These are phyloP conservation scores for Lignosus rhinocerotis DNA, from an alignment of 1,284 basidiomycete species.

Conservation along the genomic window DNA sequence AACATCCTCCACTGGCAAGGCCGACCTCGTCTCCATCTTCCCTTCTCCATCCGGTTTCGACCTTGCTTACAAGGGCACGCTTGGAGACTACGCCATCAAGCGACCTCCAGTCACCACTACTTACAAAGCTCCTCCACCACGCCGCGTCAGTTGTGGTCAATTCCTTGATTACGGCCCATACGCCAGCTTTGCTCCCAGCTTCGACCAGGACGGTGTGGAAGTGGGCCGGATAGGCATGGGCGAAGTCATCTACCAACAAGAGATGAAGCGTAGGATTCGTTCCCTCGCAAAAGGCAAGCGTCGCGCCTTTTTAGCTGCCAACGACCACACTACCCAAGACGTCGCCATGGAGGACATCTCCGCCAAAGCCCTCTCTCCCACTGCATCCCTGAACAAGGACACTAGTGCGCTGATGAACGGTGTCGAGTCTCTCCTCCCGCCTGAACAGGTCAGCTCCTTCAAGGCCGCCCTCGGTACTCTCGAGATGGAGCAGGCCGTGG, in stretches of 20 bases:
- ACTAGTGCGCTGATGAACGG: constrained; percentile 31
- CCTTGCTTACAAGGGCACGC: constrained; percentile 34
- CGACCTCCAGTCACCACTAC: constrained; percentile 22
- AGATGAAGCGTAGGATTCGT: constrained; percentile 29
- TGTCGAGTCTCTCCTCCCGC: constrained; percentile 54
- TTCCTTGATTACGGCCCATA: constrained; percentile 78
- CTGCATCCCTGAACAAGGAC: constrained; percentile 9
- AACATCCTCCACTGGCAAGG: constrained; percentile 59
- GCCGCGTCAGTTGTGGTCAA: constrained; percentile 57
- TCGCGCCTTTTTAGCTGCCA: constrained; percentile 19
- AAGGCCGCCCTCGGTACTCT: constrained; percentile 57
- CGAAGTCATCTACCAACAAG: constrained; percentile 48
- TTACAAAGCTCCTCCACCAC: constrained; percentile 46
- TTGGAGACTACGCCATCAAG: constrained; percentile 36
- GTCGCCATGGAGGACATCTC: constrained; percentile 14
- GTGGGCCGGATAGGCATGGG: constrained; percentile 61
- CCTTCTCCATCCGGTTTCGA: constrained; percentile 53
- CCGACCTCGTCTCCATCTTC: constrained; percentile 72
- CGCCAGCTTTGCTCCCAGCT: constrained; percentile 73
- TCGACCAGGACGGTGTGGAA: constrained; percentile 70
- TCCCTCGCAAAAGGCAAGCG: constrained; percentile 27
- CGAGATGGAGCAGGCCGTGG: constrained; percentile 65
- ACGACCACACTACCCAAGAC: constrained; percentile 11
- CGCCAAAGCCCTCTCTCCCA: not conserved
- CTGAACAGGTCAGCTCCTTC: constrained; percentile 53